Evolutionary conservation across 2,329 filamentous ascomycete species (phyloP).

Genomic region (Fusarium sp.): DNA sequence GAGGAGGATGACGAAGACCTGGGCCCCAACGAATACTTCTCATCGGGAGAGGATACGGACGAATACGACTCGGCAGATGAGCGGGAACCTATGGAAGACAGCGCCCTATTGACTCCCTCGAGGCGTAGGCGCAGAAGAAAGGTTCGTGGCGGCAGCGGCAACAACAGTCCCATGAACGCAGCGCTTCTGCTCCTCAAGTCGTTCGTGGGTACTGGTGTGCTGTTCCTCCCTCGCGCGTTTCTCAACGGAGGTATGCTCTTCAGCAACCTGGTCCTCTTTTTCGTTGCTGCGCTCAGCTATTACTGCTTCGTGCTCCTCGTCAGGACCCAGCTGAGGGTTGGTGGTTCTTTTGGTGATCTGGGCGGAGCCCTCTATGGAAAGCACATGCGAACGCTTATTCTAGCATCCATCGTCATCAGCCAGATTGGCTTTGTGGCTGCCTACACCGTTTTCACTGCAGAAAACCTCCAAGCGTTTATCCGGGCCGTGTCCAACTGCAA

Average conservation of each 20-base stretch:
- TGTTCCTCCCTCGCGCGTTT: conserved; percentile 93
- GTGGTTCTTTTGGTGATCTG: conserved; percentile 98
- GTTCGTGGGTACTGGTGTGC: conserved; percentile 94
- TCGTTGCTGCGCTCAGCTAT: conserved; percentile 88
- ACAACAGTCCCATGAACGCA: conserved; percentile 82
- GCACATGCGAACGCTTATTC: conserved; percentile 88
- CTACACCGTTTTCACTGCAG: conserved; percentile 96
- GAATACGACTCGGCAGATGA: conserved; percentile 74
- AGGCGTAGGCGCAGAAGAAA: conserved; percentile 81
- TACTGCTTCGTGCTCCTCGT: conserved; percentile 98
- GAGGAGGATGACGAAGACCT: conserved; percentile 96
- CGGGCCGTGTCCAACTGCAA: conserved; percentile 90
- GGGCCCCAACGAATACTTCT: conserved; percentile 90
- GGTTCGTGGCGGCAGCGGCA: conserved; percentile 78
- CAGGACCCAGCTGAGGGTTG: conserved; percentile 83
- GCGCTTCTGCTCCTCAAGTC: conserved; percentile 92
- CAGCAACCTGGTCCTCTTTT: conserved; percentile 89
- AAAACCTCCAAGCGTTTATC: conserved; percentile 95
- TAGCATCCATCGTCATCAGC: conserved; percentile 92
- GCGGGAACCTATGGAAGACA: conserved; percentile 87
- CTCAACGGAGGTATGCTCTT: conserved; percentile 98
- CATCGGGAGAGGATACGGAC: conserved; percentile 77
- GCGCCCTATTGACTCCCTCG: conserved; percentile 82
- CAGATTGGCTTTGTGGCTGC: conserved; percentile 95
- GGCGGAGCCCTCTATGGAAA: conserved; percentile 91